These are phyloP conservation scores for Nidula microcarpa DNA, from an alignment of 768 basidiomycete species.

Conservation along the genomic window DNA sequence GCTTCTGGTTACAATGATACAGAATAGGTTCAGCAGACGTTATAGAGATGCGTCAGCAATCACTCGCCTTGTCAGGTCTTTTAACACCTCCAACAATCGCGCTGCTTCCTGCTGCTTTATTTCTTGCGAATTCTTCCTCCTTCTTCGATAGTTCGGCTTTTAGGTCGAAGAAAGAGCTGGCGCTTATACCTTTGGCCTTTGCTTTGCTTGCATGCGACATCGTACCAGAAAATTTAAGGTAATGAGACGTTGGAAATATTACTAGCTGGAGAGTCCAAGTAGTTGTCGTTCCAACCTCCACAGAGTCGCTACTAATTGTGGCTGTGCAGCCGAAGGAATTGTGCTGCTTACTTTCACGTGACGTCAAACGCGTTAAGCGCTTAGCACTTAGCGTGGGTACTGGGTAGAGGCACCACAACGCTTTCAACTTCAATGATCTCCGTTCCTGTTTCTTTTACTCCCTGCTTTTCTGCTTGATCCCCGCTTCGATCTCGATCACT, in stretches of 20 bases:
- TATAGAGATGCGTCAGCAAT: not conserved
- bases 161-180: constrained; percentile 79
- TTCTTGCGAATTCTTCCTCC: constrained; percentile 54
- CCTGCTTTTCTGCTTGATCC: no score
- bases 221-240: not conserved
- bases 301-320: no score
- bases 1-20: constrained; percentile 46
- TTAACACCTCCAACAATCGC: constrained; percentile 59
- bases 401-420: no score
- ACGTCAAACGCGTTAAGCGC: no score
- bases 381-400: no score
- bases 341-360: no score
- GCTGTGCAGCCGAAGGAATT: no score
- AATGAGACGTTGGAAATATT: not conserved
- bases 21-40: no score
- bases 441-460: no score
- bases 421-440: no score
- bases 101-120: constrained; percentile 55
- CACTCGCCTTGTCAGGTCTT: constrained; percentile 65
- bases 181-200: constrained; percentile 66
- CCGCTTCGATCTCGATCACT: no score
- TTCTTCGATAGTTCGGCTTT: constrained; percentile 68
- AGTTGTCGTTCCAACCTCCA: no score
- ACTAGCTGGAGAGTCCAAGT: not conserved
- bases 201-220: constrained; percentile 57